Base-by-base conservation (phyloP, 1,284 basidiomycete genomes). In the Rhodotorula sp. region DNA sequence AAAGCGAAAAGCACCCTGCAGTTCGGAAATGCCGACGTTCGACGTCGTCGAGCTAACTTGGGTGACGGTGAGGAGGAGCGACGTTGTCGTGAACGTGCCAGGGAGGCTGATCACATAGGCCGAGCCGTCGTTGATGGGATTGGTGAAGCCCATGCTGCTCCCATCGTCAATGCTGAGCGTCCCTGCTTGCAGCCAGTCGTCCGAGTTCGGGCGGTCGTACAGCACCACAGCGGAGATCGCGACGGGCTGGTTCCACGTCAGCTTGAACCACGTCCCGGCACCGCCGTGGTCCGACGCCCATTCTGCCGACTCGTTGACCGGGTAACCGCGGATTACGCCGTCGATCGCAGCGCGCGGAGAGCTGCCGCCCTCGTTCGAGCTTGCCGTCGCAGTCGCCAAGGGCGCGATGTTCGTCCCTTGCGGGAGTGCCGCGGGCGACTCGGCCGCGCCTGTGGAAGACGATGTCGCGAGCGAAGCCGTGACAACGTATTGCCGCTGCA, bases 251-350 rank as follows among this genome's bases (percentile, higher is more conserved):
- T 21, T 37, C 53, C 51, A 62, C 0, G 13, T n/a, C 22, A 66
- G 36, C n/a, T 34, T 36, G 46, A 57, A 4, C 44, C 63, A 56
- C 27, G 64, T 50, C 3, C 64, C 64, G 15, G 34, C 61, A 7
- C n/a, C 29, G 10, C 54, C 50, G 2, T 39, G 39, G 44, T 64
- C 37, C 13, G 62, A 69, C 25, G 41, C 46, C 71, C 71, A 75
- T n/a, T 75, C 74, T 29, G 66, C 63, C 22, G 66, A 41, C 4
- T 54, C 55, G 37, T 75, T 70, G 3, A 63, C 67, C 36, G 53
- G 71, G 60, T 77, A 77, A 3, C 76, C 73, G n/a, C 55, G 37
- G 32, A 70, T 44, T 44, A 71, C 53, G 22, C 71, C 71, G 44
- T 75, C 73, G 37, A 67, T 73, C 12, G 66, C 64, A 4, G 50